phyloP scores from a whole-genome alignment of 2,329 filamentous ascomycete genomes.

The Penicillium janthinellum region DNA sequence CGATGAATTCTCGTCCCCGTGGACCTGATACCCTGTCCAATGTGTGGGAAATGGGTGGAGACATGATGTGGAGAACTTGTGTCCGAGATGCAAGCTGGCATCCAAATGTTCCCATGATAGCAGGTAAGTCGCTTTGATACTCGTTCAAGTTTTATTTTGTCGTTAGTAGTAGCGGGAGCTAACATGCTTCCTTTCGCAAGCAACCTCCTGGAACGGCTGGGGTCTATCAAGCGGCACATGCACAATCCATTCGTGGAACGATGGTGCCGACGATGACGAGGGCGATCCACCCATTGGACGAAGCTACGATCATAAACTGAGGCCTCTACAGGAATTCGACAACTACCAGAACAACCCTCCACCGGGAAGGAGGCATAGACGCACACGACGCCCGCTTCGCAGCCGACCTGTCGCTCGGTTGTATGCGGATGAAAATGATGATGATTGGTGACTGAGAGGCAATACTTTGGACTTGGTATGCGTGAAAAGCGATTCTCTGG shows the following conservation, averaged over 20 bases:
- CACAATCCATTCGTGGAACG: conserved; percentile 76
- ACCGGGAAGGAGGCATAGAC: conserved; percentile 7
- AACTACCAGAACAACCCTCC: conserved; percentile 27
- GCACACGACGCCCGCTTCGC: conserved; percentile 21
- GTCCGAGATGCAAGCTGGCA: conserved; percentile 92
- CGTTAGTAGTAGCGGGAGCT: not conserved
- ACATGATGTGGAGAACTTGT: conserved; percentile 70
- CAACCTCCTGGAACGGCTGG: conserved; percentile 81
- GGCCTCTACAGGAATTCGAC: conserved; percentile 50
- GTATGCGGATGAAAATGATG: conserved; percentile 15
- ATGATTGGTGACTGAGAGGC: conserved; percentile 18
- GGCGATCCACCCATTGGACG: conserved; percentile 60
- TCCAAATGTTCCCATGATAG: conserved; percentile 78
- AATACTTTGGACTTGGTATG: not conserved
- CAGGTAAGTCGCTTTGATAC: conserved; percentile 50
- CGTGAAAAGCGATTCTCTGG: conserved; percentile 1
- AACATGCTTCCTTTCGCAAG: conserved; percentile 45
- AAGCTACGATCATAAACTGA: conserved; percentile 63
- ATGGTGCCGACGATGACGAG: conserved; percentile 64
- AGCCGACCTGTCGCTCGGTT: conserved; percentile 25
- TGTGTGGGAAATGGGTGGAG: conserved; percentile 58
- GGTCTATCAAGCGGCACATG: conserved; percentile 73
- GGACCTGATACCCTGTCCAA: conserved; percentile 56
- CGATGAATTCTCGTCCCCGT: conserved; percentile 61
- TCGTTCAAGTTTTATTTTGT: not conserved